Percentiles rank a stretch among this genome's conserved stretches.
Evolutionary conservation across 2,329 filamentous ascomycete genomes (phyloP).

Genomic region (Xylaria sp.): DNA sequence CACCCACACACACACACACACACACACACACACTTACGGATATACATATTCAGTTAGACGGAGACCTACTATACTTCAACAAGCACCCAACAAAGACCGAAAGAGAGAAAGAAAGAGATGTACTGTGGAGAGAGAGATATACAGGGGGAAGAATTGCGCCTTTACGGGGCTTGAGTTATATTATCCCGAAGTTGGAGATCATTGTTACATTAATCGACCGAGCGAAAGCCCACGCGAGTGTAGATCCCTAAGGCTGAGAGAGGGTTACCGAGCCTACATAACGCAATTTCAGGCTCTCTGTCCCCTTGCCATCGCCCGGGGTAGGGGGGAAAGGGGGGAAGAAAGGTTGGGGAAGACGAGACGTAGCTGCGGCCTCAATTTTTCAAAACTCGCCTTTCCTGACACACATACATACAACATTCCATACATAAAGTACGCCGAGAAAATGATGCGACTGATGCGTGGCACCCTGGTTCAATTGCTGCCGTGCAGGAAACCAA

Average conservation of each 20-base stretch:
- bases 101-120: neutral
- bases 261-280: conserved; percentile 13
- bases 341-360: conserved; percentile 8
- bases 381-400: neutral
- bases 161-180: conserved; percentile 30
- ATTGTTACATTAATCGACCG: conserved; percentile 32
- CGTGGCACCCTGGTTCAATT: conserved; percentile 23
- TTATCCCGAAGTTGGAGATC: conserved; percentile 31
- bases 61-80: neutral
- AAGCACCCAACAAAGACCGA: neutral
- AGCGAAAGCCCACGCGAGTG: conserved; percentile 22
- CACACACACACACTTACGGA: neutral
- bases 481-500: neutral
- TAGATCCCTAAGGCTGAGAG: conserved; percentile 32
- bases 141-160: neutral
- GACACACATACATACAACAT: too few species aligned
- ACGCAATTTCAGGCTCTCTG: conserved; percentile 11
- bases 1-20: conserved; percentile 3
- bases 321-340: neutral
- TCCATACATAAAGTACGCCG: neutral
- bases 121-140: too few species aligned
- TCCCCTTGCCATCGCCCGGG: neutral
- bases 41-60: neutral
- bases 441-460: conserved; percentile 4
- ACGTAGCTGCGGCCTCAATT: conserved; percentile 17